Base-by-base conservation (phyloP, 129 eudicot species). In the Rutidosis leptorrhynchoides region DNA sequence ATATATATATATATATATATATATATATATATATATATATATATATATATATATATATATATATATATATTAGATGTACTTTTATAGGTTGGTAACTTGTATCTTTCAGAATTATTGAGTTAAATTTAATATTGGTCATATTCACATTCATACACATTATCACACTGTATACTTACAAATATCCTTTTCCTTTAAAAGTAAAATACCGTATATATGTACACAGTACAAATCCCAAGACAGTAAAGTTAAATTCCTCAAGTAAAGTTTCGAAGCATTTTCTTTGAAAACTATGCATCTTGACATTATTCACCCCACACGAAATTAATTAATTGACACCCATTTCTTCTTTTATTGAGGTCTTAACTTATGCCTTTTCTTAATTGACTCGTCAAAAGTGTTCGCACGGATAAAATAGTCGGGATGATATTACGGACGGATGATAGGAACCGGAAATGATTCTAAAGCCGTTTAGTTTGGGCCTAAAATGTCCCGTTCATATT, bases 211-310 rank as follows among this genome's bases (percentile, higher is more conserved):
- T 42, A 65, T 5, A 45, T 54, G 70, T 65, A 40, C 57, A 65
- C 46, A 40, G 8, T 73, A 43, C 72, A 55, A 73, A 56, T 57
- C 78, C 72, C 72, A 74, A 74, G 72, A 28, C 70, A 52, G 64
- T 28, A 52, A 61, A 40, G 32, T 49, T 25, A 73, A 46, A 55
- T 62, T 28, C 23, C 26, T 5, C 42, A 58, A 57, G 37, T 14
- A 25, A 58, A 27, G 40, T 12, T 7, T 16, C 4, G 25, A 57
- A 40, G 40, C 56, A 43, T 7, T 54, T 70, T 40, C 33, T 69
- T 58, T 46, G 21, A 43, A 43, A 70, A 58, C 27, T 58, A 40
- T 69, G 24, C 42, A 35, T 27, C 67, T 29, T 29, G 6, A 12
- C 46, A 40, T 40, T 12, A 51, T 26, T 62, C 37, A 62, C 14